Base-by-base conservation (phyloP, 2,329 filamentous ascomycete genomes). In the Alternaria longipes region DNA sequence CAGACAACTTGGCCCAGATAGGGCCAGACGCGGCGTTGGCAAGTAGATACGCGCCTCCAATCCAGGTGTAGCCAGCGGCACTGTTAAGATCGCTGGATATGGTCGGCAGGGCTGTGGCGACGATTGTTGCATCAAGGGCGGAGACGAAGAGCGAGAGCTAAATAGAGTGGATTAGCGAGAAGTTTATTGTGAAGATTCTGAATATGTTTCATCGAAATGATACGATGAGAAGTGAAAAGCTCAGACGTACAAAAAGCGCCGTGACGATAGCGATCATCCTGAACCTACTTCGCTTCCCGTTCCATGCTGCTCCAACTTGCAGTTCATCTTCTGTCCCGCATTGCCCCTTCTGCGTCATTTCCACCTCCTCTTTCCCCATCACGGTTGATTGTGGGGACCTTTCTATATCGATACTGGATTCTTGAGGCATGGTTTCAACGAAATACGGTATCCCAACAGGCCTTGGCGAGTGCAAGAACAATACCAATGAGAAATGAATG, bases 51-150 rank as follows among this genome's bases (percentile, higher is more conserved):
- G 91, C 87, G 28, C 86, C 88, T 1, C 91, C 91, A 62, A 94
- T 90, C 92, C 91, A 94, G 14, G 89, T 88, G 78, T 93, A 94
- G 24, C 90, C 91, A 16, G 86, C 81, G 3, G 87, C 87, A 6
- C 90, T 91, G 45, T 87, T 73, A 62, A 94, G 86, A 61, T 90
- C 83, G 34, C 79, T 78, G 5, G 86, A 84, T 64, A 92, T 91
- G 14, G 87, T 88, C 0, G 90, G 89, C 5, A 91, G 82, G 6
- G 89, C 87, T 0, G 89, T 91, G 11, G 89, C 85, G 67, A 89
- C 81, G 67, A 89, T 88, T 16, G 88, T 90, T 53, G 86, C 67
- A 46, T 83, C 81, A 4, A 83, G 69, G 9, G 80, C 80, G 11
- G 78, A 77, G 47, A 81, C 73, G 59, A 81, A 82, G 12, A 81